Percentiles rank a stretch among this genome's conserved stretches.
phyloP scores from a whole-genome alignment of 1,139 yeast species.

The Debaryomycetaceae sp. region DNA sequence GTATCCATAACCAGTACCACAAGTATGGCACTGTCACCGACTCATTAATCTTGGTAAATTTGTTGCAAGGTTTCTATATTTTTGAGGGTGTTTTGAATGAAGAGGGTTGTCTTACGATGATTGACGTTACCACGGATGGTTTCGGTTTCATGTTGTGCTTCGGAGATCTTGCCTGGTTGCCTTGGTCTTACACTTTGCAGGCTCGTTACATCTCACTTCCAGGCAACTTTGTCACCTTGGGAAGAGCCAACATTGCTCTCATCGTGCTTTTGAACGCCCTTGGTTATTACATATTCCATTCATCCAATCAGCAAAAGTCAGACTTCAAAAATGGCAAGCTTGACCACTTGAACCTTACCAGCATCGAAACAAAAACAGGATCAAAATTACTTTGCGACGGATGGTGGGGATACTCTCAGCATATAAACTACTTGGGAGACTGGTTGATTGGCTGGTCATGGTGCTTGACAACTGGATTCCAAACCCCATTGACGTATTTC shows the following conservation, averaged over 20 bases:
- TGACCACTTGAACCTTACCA: constrained; percentile 55
- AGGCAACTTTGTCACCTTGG: constrained; percentile 55
- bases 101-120: constrained; percentile 86
- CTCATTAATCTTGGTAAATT: constrained; percentile 66
- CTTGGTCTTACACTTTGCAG: constrained; percentile 86
- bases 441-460: constrained; percentile 91
- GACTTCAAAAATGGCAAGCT: constrained; percentile 78
- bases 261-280: constrained; percentile 41
- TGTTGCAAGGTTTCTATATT: constrained; percentile 76
- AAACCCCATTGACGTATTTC: constrained; percentile 81
- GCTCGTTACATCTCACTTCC: constrained; percentile 70
- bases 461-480: constrained; percentile 88
- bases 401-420: constrained; percentile 96
- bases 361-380: constrained; percentile 71
- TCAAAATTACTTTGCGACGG: constrained; percentile 82
- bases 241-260: constrained; percentile 33
- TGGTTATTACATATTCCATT: constrained; percentile 82
- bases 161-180: constrained; percentile 94
- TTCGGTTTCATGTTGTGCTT: constrained; percentile 94
- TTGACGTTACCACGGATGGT: constrained; percentile 94
- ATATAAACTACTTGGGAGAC: constrained; percentile 92
- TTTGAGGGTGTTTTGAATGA: constrained; percentile 92
- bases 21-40: constrained; percentile 59
- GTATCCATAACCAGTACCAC: constrained; percentile 78
- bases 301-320: constrained; percentile 82